Base-by-base conservation (phyloP, 2,329 filamentous ascomycete genomes). In the Neurospora crassa region DNA sequence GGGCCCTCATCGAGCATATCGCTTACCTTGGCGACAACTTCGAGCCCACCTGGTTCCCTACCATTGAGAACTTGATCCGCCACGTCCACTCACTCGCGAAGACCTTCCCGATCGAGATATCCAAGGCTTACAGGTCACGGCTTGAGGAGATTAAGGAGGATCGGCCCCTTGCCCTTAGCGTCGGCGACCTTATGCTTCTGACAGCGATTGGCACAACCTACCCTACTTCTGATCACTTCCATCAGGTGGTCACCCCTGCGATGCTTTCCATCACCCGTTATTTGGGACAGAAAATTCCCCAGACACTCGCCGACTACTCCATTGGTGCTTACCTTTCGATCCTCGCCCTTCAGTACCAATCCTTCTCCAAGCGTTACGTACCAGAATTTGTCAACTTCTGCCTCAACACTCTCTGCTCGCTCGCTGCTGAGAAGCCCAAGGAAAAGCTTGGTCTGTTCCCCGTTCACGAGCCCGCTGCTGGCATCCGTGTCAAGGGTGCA, bases 171-270 rank as follows among this genome's bases (percentile, higher is more conserved):
- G 80, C 82, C 8, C 88, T 85, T 76, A 87, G 80, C 77, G 86
- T 79, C 76, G 92, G 93, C 20, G 94, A 99, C 77, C 82, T 99
- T 24, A 82, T 94, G 29, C 82, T 97, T n/a, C 83, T 99, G 43
- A 94, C 93, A 0, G 94, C 93, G 0, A 88, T 97, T 72, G 89
- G 91, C 53, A 90, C 89, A 2, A 92, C 96, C 70, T 99, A 97
- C 78, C 94, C 96, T 5, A 97, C 96, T 0, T 97, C 94, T 0
- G 96, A 99, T 81, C 94, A 98, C 81, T 99, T 98, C 81, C 96
- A 99, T 77, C 91, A 96, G 76, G 93, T 98, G 43, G 91, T 93
- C 53, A 99, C 96, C 1, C 96, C 96, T 1, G 92, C 95, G 0
- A 91, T 93, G 81, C 88, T 97, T 5, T 87, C 90, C n/a, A 92